phyloP scores from a whole-genome alignment of 495 filamentous ascomycete genomes.

The Sabuloglossum arenarium region DNA sequence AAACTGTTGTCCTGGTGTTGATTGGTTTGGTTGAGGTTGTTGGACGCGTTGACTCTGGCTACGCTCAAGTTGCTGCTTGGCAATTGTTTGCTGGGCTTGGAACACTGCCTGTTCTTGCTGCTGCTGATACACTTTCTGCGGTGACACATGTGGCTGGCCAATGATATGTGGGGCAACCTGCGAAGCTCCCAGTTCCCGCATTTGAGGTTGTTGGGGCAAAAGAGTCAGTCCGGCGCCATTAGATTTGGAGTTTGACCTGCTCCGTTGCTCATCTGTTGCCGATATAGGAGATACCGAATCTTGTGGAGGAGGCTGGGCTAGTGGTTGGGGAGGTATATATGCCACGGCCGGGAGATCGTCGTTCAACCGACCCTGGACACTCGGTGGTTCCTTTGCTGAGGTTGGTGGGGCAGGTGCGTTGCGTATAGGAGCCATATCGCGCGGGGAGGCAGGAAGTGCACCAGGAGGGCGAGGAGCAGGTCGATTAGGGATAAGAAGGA shows the following conservation, averaged over 20 bases:
- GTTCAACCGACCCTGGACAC: conserved; percentile 28
- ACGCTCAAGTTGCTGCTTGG: conserved; percentile 32
- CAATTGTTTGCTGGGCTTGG: conserved; percentile 47
- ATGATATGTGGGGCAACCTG: neutral
- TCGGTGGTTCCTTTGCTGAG: conserved; percentile 29
- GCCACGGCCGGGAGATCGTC: conserved; percentile 26
- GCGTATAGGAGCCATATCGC: conserved; percentile 22
- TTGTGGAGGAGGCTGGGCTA: conserved; percentile 13
- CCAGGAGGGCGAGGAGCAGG: conserved; percentile 33
- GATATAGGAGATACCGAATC: conserved; percentile 11
- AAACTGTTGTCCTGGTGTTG: conserved; percentile 18
- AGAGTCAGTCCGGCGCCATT: conserved; percentile 17
- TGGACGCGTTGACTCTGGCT: conserved; percentile 40
- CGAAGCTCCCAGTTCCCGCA: neutral
- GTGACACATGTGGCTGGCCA: conserved; percentile 16
- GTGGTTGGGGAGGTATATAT: conserved; percentile 28
- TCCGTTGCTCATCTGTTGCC: conserved; percentile 22
- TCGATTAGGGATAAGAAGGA: conserved; percentile 36
- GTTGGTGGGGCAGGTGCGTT: conserved; percentile 23
- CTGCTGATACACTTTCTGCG: conserved; percentile 48
- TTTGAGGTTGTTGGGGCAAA: conserved; percentile 12
- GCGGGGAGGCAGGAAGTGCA: neutral
- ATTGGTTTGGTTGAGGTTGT: conserved; percentile 18
- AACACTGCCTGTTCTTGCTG: conserved; percentile 66
- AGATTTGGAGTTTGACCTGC: conserved; percentile 20